Evolutionary conservation across 345 rosid genomes (phyloP), one percentile per base, ranked within the genome.

Genomic region (Syzygium oleosum): DNA sequence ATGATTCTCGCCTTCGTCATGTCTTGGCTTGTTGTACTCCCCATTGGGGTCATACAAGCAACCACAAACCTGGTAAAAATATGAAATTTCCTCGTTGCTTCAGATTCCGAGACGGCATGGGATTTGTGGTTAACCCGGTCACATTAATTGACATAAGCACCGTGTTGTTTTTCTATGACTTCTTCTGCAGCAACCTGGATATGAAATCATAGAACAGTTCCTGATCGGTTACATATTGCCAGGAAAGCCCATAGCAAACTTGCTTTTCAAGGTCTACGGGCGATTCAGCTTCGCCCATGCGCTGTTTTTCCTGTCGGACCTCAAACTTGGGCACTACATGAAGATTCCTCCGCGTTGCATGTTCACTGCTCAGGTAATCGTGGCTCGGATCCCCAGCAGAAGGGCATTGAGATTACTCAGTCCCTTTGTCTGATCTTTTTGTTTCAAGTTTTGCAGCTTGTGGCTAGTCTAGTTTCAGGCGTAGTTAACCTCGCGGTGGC

Each of bases 311-410:
- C 91, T 96, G 84, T 91, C 97, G 51, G 99, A 98, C 92, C 97
- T 98, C 88, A 98, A 98, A 92, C 97, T 97, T 9, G 99, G 99
- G 11, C 99, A 97, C 90, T 98, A 98, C 92, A 97, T 98, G 99
- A 97, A 98, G 89, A 96, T 98, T 84, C 99, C 99, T 80, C 99
- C 99, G 0, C 93, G 96, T 12, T 96, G 98, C 92, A 94, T 98
- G 98, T 97, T 93, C 92, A 90, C 92, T 1, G 98, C 97, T 91
- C 99, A 98, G 96, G 98, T 94, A 89, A 84, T 58, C 58, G 0
- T 90, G 92, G 97, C 89, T 97, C 46, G 96, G 98, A 22, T 95
- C 98, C n/a, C 0, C 41, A 54, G 21, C 80, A 16, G 46, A 13
- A 52, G 55, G 78, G 22, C 84, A 51, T 73, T 1, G 23, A 38